These are phyloP conservation scores for Cyclotella cryptica DNA, from an alignment of 108 stramenopile species.

Conservation along the genomic window DNA sequence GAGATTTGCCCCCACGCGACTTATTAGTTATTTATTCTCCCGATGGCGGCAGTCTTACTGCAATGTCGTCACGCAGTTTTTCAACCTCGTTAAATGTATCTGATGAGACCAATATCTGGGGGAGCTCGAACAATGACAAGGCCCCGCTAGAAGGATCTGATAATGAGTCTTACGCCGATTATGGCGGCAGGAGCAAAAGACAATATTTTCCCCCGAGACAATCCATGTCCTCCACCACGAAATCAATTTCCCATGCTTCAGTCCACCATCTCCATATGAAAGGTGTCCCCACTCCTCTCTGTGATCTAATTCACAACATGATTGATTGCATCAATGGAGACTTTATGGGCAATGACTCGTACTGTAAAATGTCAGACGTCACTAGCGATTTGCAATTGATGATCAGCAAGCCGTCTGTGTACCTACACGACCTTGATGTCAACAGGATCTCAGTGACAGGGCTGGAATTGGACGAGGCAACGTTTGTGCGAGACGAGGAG, in stretches of 20 bases:
- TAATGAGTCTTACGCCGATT: not conserved
- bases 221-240: not conserved
- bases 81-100: not conserved
- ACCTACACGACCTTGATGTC: constrained; percentile 9
- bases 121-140: not conserved
- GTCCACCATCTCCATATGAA: not conserved
- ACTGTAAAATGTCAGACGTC: constrained; percentile 21
- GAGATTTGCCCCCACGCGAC: not conserved
- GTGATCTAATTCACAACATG: constrained; percentile 22
- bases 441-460: not conserved
- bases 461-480: constrained; percentile 5
- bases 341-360: constrained; percentile 16
- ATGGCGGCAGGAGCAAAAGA: not conserved
- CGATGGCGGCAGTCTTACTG: not conserved
- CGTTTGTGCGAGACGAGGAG: constrained; percentile 12
- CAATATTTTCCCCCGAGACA: not conserved
- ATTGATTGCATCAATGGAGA: constrained; percentile 11
- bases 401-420: constrained; percentile 18
- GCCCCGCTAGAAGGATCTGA: not conserved
- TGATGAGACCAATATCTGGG: not conserved
- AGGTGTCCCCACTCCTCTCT: constrained; percentile 16
- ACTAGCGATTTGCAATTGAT: constrained; percentile 8
- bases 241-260: not conserved
- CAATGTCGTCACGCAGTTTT: not conserved
- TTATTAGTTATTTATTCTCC: not conserved